Conservation (phyloP, 2,329 filamentous ascomycete genomes). For the Diplodia seriata region DNA sequence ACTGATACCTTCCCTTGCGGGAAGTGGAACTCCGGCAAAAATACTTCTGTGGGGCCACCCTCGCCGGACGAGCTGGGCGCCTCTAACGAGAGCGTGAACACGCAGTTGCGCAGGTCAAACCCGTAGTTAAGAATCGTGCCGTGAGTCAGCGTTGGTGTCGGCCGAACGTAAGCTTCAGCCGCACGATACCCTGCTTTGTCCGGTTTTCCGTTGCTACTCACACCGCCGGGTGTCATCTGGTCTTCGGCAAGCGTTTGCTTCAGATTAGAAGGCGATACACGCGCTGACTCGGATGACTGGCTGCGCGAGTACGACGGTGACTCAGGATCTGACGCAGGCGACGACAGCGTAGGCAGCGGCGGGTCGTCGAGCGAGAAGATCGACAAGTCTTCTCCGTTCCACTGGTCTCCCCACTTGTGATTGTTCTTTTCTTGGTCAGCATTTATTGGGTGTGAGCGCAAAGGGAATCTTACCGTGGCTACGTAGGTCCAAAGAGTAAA, state of each 20-base stretch:
- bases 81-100: conserved; percentile 74
- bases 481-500: conserved; percentile 91
- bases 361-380: conserved; percentile 87
- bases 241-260: conserved; percentile 72
- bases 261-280: conserved; percentile 76
- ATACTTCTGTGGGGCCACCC: conserved; percentile 78
- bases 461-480: conserved; percentile 61
- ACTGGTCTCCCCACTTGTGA: conserved; percentile 88
- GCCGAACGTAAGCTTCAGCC: conserved; percentile 90
- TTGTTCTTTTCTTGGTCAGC: conserved; percentile 68
- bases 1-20: conserved; percentile 73
- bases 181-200: conserved; percentile 77
- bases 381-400: conserved; percentile 97
- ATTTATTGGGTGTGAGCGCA: conserved; percentile 12
- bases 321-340: conserved; percentile 41
- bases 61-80: conserved; percentile 66
- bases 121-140: conserved; percentile 74
- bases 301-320: conserved; percentile 64
- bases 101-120: conserved; percentile 82
- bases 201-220: conserved; percentile 32
- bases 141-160: conserved; percentile 76
- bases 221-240: conserved; percentile 48
- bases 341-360: conserved; percentile 54
- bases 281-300: conserved; percentile 55
- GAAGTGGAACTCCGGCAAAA: conserved; percentile 91